phyloP scores from a whole-genome alignment of 2,329 filamentous ascomycete species.

The Fusarium mexicanum region DNA sequence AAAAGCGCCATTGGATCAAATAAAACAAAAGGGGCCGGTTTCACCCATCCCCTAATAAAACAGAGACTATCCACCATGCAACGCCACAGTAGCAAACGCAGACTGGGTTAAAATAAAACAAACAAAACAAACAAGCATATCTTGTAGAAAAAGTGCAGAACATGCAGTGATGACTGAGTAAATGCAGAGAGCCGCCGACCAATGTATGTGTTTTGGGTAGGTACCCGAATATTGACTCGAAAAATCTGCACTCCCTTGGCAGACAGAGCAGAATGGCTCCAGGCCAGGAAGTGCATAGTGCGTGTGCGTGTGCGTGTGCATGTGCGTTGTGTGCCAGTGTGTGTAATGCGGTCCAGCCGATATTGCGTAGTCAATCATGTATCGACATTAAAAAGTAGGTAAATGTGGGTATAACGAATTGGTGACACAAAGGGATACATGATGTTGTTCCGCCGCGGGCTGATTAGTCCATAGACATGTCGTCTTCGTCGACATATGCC shows the following conservation, averaged over 20 bases:
- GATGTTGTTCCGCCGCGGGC: background rate
- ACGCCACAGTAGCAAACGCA: conserved; percentile 11
- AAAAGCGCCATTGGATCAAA: conserved; percentile 2
- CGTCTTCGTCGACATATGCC: conserved; percentile 67
- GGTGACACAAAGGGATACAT: conserved; percentile 23
- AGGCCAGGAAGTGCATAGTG: background rate
- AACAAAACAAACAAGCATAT: background rate
- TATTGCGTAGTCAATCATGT: conserved; percentile 13
- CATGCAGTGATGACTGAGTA: conserved; percentile 12
- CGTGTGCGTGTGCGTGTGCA: background rate
- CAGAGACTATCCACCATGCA: conserved; percentile 2
- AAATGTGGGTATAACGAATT: conserved; percentile 28
- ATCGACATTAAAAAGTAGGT: conserved; percentile 38
- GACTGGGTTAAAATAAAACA: background rate
- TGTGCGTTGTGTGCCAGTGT: background rate
- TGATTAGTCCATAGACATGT: conserved; percentile 47
- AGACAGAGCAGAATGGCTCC: background rate
- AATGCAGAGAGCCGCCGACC: conserved; percentile 26
- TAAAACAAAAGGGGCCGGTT: background rate
- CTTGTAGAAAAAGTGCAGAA: background rate
- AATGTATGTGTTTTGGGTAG: conserved; percentile 22
- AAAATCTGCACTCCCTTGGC: background rate
- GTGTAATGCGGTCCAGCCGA: conserved; percentile 32
- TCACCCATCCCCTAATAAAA: background rate
- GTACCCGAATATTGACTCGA: conserved; percentile 1